Percentiles rank a stretch among this genome's conserved stretches.
These are phyloP conservation scores for Tylopilus vinaceipallidus DNA, from an alignment of 768 basidiomycete genomes.

Conservation along the genomic window DNA sequence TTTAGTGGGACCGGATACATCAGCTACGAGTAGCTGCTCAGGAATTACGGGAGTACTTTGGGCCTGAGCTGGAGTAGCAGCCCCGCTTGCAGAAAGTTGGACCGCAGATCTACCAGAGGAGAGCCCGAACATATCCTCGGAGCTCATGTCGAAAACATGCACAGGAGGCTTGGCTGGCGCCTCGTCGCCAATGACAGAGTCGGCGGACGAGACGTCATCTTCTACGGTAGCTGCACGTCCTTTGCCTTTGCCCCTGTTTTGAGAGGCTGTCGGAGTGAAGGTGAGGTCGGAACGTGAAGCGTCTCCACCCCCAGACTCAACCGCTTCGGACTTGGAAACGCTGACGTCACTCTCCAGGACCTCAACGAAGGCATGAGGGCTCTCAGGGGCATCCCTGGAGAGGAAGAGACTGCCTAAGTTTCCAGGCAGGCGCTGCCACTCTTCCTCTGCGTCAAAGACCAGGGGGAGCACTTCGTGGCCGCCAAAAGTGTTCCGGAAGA, in stretches of 20 bases:
- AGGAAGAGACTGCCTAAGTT: constrained; percentile 42
- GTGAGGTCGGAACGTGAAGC: constrained; percentile 26
- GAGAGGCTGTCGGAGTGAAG: constrained; percentile 9
- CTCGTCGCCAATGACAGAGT: constrained; percentile 41
- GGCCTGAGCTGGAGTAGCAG: constrained; percentile 33
- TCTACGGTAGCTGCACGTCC: constrained; percentile 28
- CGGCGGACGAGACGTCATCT: constrained; percentile 38
- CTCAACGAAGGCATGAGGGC: constrained; percentile 67
- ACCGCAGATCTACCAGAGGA: constrained; percentile 16
- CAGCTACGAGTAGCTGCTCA: constrained; percentile 21
- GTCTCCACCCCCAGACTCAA: constrained; percentile 35
- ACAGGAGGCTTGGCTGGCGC: constrained; percentile 55
- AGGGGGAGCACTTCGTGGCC: constrained; percentile 43
- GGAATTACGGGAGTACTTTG: constrained; percentile 41
- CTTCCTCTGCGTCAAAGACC: constrained; percentile 50
- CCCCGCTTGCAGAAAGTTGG: constrained; percentile 19
- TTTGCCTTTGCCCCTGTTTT: constrained; percentile 52
- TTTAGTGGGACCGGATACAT: constrained; percentile 4
- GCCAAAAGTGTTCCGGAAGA: constrained; percentile 63
- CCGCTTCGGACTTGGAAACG: constrained; percentile 29
- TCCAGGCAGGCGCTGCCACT: constrained; percentile 60
- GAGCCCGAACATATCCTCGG: constrained; percentile 26
- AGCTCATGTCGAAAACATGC: constrained; percentile 50
- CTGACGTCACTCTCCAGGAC: constrained; percentile 44
- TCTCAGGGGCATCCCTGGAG: constrained; percentile 33